Base-by-base conservation (phyloP, 306 rosid species). In the Mucuna pruriens region DNA sequence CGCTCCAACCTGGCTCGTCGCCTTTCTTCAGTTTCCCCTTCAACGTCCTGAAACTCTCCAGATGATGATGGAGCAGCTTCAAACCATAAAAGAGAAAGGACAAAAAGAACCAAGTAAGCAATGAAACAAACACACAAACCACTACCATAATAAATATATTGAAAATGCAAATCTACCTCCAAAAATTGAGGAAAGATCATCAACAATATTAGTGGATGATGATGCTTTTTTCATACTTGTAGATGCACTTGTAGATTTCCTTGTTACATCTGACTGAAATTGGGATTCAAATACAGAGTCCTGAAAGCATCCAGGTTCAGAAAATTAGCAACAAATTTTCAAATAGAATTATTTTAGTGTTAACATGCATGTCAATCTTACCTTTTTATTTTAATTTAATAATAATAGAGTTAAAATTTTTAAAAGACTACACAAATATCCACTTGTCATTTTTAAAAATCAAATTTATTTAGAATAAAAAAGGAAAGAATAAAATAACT, bases 1-100 rank as follows among this genome's bases (percentile, higher is more conserved):
- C 99, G 98, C 81, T 96, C 99, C 82, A 96, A 74, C 83, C 98
- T 90, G 29, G 98, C 98, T 87, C 90, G 90, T 82, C 94, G 90
- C 82, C 98, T 92, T 65, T 96, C 99, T 82, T 93, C 98, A 89
- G 31, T 90, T 85, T 96, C 99, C 85, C 99, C 99, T 79, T 92
- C 97, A 86, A 90, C 87, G 15, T 90, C 98, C 71, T 87, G 99
- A 87, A 96, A 91, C 71, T 82, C 90, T 84, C 96, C 97, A 54
- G 96, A 85, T 79, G 96, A 85, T 79, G 96, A 81, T 33, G 94
- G 94, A 67, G 92, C 82, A 83, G 90, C 97, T 94, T 86, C 76
- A 85, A 78, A 81, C 64, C 84, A 83, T 11, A 57, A 75, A 74
- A 78, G 72, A 38, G 51, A 57, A 46, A 34, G 72, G 75, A n/a